Conservation (phyloP, 2,329 filamentous ascomycete species). For the Fusarium sp. region DNA sequence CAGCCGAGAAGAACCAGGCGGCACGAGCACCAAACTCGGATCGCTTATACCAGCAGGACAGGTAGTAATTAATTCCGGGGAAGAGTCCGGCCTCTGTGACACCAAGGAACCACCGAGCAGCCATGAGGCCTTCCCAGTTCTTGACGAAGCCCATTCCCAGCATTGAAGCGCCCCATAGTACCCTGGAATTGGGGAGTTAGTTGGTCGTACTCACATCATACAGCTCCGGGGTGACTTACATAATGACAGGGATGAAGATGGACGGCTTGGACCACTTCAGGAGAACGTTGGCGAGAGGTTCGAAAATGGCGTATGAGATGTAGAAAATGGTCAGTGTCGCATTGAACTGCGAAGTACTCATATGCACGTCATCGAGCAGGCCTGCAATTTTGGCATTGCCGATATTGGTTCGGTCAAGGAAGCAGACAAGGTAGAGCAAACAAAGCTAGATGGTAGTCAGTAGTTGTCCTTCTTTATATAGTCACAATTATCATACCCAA, state of each 20-base stretch:
- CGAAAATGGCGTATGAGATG: conserved; percentile 84
- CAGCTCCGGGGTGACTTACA: conserved; percentile 63
- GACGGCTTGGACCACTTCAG: conserved; percentile 82
- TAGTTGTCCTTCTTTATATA: background rate
- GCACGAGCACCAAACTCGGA: conserved; percentile 84
- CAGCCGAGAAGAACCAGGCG: conserved; percentile 86
- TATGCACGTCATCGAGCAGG: conserved; percentile 67
- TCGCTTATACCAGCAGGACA: conserved; percentile 87
- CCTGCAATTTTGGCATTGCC: conserved; percentile 75
- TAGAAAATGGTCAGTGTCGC: conserved; percentile 86
- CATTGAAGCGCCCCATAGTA: conserved; percentile 77
- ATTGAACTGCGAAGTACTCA: conserved; percentile 78
- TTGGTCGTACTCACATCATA: background rate
- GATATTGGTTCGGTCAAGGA: conserved; percentile 83
- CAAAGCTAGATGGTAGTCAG: conserved; percentile 62
- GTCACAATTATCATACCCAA: conserved; percentile 57
- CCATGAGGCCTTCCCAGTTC: conserved; percentile 74
- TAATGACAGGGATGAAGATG: conserved; percentile 84
- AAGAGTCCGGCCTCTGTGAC: conserved; percentile 82
- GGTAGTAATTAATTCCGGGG: conserved; percentile 82
- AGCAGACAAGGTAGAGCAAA: conserved; percentile 79
- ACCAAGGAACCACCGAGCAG: conserved; percentile 78
- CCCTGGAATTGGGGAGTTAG: conserved; percentile 55
- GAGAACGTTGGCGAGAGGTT: conserved; percentile 82
- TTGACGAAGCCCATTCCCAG: conserved; percentile 75